Evolutionary conservation across 1,284 basidiomycete genomes (phyloP).

Genomic region (Athelia psychrophila): DNA sequence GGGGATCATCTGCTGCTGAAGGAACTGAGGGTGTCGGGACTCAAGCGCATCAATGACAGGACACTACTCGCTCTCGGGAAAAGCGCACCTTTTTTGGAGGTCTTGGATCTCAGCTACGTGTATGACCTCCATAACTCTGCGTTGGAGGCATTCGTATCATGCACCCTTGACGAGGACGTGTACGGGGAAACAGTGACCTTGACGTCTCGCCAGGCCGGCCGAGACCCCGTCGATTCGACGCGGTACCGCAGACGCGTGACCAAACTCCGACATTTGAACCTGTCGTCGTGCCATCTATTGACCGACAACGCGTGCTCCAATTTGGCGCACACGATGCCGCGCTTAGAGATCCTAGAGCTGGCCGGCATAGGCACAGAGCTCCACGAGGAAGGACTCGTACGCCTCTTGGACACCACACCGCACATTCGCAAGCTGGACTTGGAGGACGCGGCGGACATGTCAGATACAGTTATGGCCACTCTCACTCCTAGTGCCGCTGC

Average conservation of each 20-base stretch:
- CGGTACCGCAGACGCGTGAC: constrained; percentile 65
- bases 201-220: constrained; percentile 61
- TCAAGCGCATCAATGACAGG: constrained; percentile 57
- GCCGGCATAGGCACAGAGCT: constrained; percentile 73
- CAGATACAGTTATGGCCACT: constrained; percentile 64
- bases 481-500: constrained; percentile 51
- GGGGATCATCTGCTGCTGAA: constrained; percentile 47
- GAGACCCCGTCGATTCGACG: constrained; percentile 47
- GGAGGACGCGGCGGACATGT: constrained; percentile 78
- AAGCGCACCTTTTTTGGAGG: constrained; percentile 69
- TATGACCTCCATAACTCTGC: constrained; percentile 71
- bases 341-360: constrained; percentile 80
- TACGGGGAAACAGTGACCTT: constrained; percentile 44
- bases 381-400: constrained; percentile 69
- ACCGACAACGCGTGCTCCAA: constrained; percentile 74
- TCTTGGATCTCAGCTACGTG: constrained; percentile 80
- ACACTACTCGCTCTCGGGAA: constrained; percentile 61
- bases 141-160: constrained; percentile 68
- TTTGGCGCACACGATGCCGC: constrained; percentile 70
- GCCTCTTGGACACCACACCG: constrained; percentile 69
- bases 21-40: constrained; percentile 62
- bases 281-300: constrained; percentile 75
- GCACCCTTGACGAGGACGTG: constrained; percentile 35
- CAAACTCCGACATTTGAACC: constrained; percentile 69
- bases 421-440: constrained; percentile 77